Base-by-base conservation (phyloP, 2,329 filamentous ascomycete species). In the Pseudogymnoascus sp. region DNA sequence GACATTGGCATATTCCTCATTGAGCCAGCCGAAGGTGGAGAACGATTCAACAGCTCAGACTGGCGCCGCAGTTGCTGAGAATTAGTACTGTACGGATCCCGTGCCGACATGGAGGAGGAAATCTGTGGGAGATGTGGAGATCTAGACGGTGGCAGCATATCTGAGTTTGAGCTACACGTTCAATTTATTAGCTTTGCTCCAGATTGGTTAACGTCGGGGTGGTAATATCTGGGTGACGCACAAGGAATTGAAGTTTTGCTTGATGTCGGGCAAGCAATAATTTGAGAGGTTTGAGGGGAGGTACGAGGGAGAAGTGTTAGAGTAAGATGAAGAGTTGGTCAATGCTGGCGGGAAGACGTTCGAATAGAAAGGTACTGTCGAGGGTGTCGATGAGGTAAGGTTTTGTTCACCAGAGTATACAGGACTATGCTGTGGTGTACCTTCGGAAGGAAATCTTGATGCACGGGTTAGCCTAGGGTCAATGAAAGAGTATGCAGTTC, bases 221-320 rank as follows among this genome's bases (percentile, higher is more conserved):
- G 47, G 16, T 9, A 20, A 20, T 33, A 20, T 54, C 28, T 33
- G 47, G 57, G 33, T 37, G 16, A 58, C 57, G 39, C 22, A 60
- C 58, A 41, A 60, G 22, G 36, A 60, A 41, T 60, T 60, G 58
- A 70, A 60, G 58, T 69, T 66, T 61, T 70, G 70, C 62, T 72
- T 72, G 57, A 71, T 65, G 64, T 73, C 71, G 60, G 70, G 67
- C 67, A 72, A 70, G 61, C 69, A 70, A 64, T 69, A 69, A 16
- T 67, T 38, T n/a, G 68, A 67, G 7, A 65, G 60, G 63, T 61
- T 66, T 35, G 54, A 37, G 41, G 69, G 67, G 57, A 68, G 65
- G 65, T 67, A 73, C 64, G 69, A 68, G 28, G 64, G 65, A 59
- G 63, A 68, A 22, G 66, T 63, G 57, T 67, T 66, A 63, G 67